A percentile compares a stretch with the other conserved stretches of the same genome.
phyloP scores from a whole-genome alignment of 257 asterid species.

The Solanum chiquidenum region DNA sequence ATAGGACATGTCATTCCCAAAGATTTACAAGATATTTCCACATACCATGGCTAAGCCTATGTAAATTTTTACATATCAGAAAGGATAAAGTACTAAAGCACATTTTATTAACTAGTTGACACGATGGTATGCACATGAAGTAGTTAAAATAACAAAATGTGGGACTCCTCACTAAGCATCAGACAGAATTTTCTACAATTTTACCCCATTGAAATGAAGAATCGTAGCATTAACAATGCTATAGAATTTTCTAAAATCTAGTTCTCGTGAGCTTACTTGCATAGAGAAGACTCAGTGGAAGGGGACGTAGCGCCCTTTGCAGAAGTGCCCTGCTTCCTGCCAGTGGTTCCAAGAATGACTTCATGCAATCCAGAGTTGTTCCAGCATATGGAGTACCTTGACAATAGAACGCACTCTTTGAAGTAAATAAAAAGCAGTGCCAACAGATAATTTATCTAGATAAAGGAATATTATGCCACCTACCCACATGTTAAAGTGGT shows the following conservation, averaged over 20 bases:
- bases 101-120: not conserved
- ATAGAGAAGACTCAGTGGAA: slow-evolving; percentile 71
- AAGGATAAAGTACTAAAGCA: not conserved
- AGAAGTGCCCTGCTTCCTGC: slow-evolving; percentile 96
- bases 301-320: slow-evolving; percentile 76
- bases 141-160: not conserved
- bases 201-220: not conserved
- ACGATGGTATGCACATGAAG: not conserved
- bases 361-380: slow-evolving; percentile 69
- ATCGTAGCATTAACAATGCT: not conserved
- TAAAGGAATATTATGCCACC: not conserved
- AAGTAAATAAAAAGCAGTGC: not conserved
- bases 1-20: not conserved
- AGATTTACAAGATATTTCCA: not conserved
- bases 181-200: not conserved
- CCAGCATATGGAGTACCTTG: slow-evolving; percentile 93
- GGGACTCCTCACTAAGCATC: not conserved
- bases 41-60: not conserved
- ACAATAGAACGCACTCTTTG: slow-evolving; percentile 4
- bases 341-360: slow-evolving; percentile 92
- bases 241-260: not conserved
- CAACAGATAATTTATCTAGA: not conserved
- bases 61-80: not conserved
- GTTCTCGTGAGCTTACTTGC: slow-evolving; percentile 51
- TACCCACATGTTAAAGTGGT: slow-evolving; percentile 90